Conservation (phyloP, 805 yeast species). For the Candida oleophila region DNA sequence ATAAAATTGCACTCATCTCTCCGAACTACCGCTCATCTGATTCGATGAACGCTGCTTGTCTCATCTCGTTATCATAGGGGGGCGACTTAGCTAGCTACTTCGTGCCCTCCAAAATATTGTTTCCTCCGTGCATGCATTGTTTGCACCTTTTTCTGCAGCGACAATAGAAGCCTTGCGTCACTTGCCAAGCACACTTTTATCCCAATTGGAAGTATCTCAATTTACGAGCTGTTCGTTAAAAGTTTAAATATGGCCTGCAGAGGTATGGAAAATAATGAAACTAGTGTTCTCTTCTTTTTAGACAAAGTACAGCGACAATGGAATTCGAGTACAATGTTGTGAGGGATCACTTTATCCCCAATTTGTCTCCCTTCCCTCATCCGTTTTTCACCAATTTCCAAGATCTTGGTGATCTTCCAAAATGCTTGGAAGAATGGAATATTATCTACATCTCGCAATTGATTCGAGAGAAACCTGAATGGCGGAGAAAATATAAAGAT, state of each 20-base stretch:
- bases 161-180: neutral
- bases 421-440: constrained; percentile 15
- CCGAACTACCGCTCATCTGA: too few relatives aligned
- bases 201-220: neutral
- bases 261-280: too few relatives aligned
- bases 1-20: too few relatives aligned
- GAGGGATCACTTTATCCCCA: neutral
- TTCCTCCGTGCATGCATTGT: neutral
- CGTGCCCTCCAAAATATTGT: too few relatives aligned
- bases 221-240: neutral
- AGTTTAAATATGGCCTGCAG: neutral
- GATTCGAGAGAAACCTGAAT: constrained; percentile 17
- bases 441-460: constrained; percentile 15
- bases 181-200: neutral
- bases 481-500: constrained; percentile 18
- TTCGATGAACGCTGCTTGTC: too few relatives aligned
- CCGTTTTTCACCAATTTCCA: constrained; percentile 7
- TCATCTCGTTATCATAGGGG: too few relatives aligned
- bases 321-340: neutral
- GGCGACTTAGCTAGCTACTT: too few relatives aligned
- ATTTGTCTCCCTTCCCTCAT: constrained; percentile 13
- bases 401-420: constrained; percentile 11
- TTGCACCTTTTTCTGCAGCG: neutral
- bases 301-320: neutral
- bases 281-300: neutral